These are phyloP conservation scores for Fusarium compactum DNA, from an alignment of 2,329 filamentous ascomycete species.

Conservation along the genomic window DNA sequence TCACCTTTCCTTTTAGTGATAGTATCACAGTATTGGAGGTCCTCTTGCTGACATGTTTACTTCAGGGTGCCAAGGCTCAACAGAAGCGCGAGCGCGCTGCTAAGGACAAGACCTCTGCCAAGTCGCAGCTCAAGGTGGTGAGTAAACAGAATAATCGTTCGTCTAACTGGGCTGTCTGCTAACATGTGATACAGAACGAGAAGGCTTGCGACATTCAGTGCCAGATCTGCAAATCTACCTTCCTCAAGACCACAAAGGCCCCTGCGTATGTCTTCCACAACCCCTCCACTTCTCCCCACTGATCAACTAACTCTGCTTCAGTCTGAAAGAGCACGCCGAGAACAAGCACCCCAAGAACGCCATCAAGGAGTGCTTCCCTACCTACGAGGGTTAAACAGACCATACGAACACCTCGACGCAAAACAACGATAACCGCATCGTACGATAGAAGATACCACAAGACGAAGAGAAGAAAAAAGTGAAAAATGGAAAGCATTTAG, in stretches of 20 bases:
- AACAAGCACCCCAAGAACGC: conserved; percentile 81
- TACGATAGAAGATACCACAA: conserved; percentile 11
- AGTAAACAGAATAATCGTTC: conserved; percentile 49
- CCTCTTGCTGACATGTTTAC: conserved; percentile 34
- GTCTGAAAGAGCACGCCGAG: conserved; percentile 76
- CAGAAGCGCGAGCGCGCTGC: conserved; percentile 80
- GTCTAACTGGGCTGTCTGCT: conserved; percentile 13
- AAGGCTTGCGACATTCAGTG: conserved; percentile 83
- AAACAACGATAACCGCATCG: conserved; percentile 17
- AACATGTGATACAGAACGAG: conserved; percentile 67
- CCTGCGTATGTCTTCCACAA: conserved; percentile 67
- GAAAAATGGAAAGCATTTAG: conserved; percentile 30
- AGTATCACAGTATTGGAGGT: neutral
- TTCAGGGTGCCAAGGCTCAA: conserved; percentile 72
- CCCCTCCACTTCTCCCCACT: conserved; percentile 1
- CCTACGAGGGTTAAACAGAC: conserved; percentile 48
- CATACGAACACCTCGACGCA: neutral
- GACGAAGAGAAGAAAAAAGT: neutral
- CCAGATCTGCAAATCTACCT: conserved; percentile 80
- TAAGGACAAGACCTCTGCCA: conserved; percentile 69
- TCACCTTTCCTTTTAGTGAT: neutral
- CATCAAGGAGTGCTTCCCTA: conserved; percentile 77
- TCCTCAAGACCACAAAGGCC: conserved; percentile 80
- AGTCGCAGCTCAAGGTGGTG: conserved; percentile 77
- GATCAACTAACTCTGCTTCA: conserved; percentile 47